phyloP scores from a whole-genome alignment of 768 basidiomycete species.

The Cyathus striatus region DNA sequence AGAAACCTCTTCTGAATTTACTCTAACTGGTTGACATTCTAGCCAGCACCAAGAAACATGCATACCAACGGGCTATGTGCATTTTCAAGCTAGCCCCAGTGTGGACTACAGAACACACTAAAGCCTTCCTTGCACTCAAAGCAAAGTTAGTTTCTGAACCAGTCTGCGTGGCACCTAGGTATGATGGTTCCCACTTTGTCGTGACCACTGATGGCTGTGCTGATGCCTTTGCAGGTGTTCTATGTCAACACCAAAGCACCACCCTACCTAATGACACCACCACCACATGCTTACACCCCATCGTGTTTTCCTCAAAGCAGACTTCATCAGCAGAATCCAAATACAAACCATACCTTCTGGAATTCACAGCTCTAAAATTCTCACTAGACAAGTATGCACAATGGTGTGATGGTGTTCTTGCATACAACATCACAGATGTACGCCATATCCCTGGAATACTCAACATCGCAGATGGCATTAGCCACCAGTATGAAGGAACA shows the following conservation, averaged over 20 bases:
- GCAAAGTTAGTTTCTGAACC: constrained; percentile 16
- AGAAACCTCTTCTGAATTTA: constrained; percentile 24
- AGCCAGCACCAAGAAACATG: constrained; percentile 10
- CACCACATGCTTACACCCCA: constrained; percentile 17
- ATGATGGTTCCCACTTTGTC: constrained; percentile 23
- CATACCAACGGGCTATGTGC: constrained; percentile 18
- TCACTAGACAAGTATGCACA: constrained; percentile 10
- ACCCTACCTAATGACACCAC: constrained; percentile 8
- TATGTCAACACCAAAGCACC: constrained; percentile 13
- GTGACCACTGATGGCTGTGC: constrained; percentile 25
- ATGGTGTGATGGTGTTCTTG: constrained; percentile 21
- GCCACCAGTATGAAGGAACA: constrained; percentile 11
- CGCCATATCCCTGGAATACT: constrained; percentile 12
- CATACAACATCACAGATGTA: constrained; percentile 11
- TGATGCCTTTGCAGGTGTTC: constrained; percentile 19
- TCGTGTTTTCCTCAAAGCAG: constrained; percentile 27
- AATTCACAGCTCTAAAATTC: constrained; percentile 19
- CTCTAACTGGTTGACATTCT: constrained; percentile 12
- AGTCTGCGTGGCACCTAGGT: constrained; percentile 14
- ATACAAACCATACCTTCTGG: constrained; percentile 24
- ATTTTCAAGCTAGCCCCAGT: constrained; percentile 6
- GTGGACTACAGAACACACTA: constrained; percentile 16
- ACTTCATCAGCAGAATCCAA: constrained; percentile 22
- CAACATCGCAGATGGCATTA: constrained; percentile 23
- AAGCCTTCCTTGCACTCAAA: constrained; percentile 24